Percentiles rank a stretch among this genome's conserved stretches.
These are phyloP conservation scores for Cornus controversa DNA, from an alignment of 148 eudicot species.

Conservation along the genomic window DNA sequence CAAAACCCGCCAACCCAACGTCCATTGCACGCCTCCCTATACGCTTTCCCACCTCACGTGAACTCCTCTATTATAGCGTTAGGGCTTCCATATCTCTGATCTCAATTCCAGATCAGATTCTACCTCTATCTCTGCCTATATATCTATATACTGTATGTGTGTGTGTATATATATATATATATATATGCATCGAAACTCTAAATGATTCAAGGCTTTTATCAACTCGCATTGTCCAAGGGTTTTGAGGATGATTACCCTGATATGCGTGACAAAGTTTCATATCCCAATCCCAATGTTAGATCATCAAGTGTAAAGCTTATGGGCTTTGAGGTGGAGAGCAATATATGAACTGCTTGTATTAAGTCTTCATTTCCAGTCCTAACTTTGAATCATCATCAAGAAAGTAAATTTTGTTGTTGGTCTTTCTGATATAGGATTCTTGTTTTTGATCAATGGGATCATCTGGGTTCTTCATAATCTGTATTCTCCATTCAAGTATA, in stretches of 20 bases:
- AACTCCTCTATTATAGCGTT: not conserved
- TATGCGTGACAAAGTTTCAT: not conserved
- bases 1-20: not conserved
- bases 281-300: conserved; percentile 4
- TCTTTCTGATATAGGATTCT: no score
- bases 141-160: no score
- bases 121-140: not conserved
- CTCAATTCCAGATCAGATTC: conserved; percentile 7
- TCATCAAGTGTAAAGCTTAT: not conserved
- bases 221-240: not conserved
- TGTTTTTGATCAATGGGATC: conserved; percentile 27
- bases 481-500: conserved; percentile 50
- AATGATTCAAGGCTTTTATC: not conserved
- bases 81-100: not conserved
- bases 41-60: not conserved
- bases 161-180: not conserved
- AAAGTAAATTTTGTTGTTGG: not conserved
- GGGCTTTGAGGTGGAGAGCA: no score
- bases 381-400: not conserved
- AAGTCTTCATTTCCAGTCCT: not conserved
- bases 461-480: conserved; percentile 47
- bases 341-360: not conserved
- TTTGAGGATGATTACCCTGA: not conserved
- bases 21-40: not conserved
- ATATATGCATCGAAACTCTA: not conserved